A percentile compares a stretch with the other conserved stretches of the same genome.
Conservation (phyloP, 495 filamentous ascomycete genomes). For the Xanthoparmelia taractica region DNA sequence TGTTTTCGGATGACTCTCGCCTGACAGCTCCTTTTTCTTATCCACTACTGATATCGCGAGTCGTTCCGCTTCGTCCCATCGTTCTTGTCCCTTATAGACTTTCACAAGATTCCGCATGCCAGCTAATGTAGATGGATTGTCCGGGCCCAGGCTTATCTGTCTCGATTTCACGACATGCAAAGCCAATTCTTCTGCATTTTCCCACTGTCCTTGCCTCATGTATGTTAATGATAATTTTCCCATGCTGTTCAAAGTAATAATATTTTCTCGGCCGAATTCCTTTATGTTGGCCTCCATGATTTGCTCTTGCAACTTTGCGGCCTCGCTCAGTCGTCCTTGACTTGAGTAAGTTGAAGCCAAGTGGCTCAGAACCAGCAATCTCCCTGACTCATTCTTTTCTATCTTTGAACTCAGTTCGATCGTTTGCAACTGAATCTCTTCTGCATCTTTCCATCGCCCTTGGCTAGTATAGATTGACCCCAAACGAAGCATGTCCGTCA, state of each 20-base stretch:
- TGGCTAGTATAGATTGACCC: conserved; percentile 4
- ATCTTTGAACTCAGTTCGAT: not conserved
- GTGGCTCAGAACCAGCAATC: not conserved
- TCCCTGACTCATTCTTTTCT: not conserved
- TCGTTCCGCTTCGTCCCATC: conserved; percentile 10
- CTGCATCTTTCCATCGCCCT: conserved; percentile 11
- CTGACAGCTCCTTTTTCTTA: not conserved
- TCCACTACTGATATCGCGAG: not conserved
- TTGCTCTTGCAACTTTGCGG: not conserved
- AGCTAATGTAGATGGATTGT: not conserved
- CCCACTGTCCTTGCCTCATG: not conserved
- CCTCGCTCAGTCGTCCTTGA: not conserved
- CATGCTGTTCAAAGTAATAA: not conserved
- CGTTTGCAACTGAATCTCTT: not conserved
- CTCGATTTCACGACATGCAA: not conserved
- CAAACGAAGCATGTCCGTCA: conserved; percentile 7
- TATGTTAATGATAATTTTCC: not conserved
- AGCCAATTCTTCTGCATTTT: not conserved
- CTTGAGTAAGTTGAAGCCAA: not conserved
- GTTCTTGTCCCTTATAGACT: conserved; percentile 3
- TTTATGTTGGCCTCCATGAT: not conserved
- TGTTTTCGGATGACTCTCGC: not conserved
- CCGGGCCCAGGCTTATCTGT: not conserved
- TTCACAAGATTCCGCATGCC: not conserved
- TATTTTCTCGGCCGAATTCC: not conserved